Evolutionary conservation across 2,329 filamentous ascomycete genomes (phyloP).

Genomic region (Diplodia scrobiculata): DNA sequence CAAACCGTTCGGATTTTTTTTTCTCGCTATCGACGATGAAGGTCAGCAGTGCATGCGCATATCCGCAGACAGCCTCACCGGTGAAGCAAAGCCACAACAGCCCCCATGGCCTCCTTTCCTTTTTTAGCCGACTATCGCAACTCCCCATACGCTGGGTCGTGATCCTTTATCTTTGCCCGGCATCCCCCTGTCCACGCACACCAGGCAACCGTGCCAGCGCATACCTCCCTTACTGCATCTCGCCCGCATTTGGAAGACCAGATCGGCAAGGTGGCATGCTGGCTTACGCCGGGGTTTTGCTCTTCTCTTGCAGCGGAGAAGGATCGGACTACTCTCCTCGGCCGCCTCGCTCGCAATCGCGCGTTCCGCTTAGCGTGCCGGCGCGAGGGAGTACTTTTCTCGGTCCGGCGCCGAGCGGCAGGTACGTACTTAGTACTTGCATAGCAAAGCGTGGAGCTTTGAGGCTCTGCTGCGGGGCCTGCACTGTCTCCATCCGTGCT

Average conservation of each 20-base stretch:
- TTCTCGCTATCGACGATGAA: neutral
- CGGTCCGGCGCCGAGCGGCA: neutral
- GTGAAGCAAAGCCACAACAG: neutral
- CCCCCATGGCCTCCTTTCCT: neutral
- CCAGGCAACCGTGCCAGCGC: too few relatives aligned
- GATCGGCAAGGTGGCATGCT: too few relatives aligned
- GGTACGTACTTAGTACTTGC: neutral
- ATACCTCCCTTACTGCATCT: too few relatives aligned
- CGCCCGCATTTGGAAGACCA: too few relatives aligned
- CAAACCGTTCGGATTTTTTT: neutral
- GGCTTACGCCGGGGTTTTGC: too few relatives aligned
- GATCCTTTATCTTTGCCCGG: neutral
- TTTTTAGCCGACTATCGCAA: neutral
- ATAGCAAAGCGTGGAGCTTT: neutral
- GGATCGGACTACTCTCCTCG: too few relatives aligned
- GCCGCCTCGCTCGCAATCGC: neutral
- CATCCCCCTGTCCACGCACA: too few relatives aligned
- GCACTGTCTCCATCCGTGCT: neutral
- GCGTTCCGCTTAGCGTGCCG: neutral
- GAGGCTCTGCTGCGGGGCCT: neutral
- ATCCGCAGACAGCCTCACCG: neutral
- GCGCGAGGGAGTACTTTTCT: neutral
- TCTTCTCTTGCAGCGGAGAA: too few relatives aligned
- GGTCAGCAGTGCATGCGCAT: neutral
- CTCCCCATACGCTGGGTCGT: neutral